Base-by-base conservation (phyloP, 176 grass and related monocot species). In the Tillandsia leiboldiana region DNA sequence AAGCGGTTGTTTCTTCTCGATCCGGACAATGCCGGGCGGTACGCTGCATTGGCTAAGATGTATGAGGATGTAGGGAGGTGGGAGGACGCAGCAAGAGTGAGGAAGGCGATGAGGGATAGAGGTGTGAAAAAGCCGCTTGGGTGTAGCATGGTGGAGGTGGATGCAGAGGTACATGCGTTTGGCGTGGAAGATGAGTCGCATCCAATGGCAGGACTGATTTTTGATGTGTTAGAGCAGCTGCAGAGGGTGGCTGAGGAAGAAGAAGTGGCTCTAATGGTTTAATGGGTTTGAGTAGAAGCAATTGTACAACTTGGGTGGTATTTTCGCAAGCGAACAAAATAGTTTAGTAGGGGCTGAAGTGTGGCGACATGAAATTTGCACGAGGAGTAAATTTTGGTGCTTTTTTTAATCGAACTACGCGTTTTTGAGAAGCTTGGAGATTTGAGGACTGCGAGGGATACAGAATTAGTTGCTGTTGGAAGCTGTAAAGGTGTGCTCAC, bases 21-120 rank as follows among this genome's bases (percentile, higher is more conserved):
- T 20, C 53, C 49, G 3, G 65, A 50, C 26, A 81, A 75, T 11
- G 66, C 71, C 0, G 53, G 78, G 12, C 48, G 26, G 47, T 54
- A 81, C 50, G 48, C 72, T 12, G 66, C 66, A 11, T 50, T 82
- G 79, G 67, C 73, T 12, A 59, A 56, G 54, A 71, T 71, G 68
- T 76, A 76, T 48, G 61, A 82, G 6, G 73, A 33, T 15, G 50
- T 47, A 18, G 61, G 59, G 8, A 76, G 73, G 68, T 67, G 62
- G 80, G 11, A 62, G 62, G 68, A 77, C 20, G 68, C 52, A 1
- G 47, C 62, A n/a, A 82, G n/a, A 11, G 23, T 72, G 80, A 67
- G 73, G 73, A 68, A 27, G 48, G 26, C 18, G 9, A 72, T 61
- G 80, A 48, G 3, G 1, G 61, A 66, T 49, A 68, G 59, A 76